Base-by-base conservation (phyloP, 2,329 filamentous ascomycete genomes). In the Alternaria atra region DNA sequence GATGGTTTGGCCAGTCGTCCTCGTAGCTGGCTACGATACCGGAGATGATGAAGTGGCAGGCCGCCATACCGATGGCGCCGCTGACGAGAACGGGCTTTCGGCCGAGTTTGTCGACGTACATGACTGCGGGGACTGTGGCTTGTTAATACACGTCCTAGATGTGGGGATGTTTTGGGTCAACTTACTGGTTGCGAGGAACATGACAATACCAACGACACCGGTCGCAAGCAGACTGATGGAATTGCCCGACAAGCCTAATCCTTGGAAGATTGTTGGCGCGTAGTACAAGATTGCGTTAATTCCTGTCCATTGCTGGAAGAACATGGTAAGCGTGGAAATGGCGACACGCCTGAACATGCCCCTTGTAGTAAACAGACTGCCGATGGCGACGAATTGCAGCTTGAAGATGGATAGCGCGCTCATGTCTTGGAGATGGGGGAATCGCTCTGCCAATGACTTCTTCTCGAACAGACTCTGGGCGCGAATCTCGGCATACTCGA, bases 401-500 rank as follows among this genome's bases (percentile, higher is more conserved):
- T 78, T 78, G 52, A 8, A 79, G 84, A 73, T 90, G 89, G 58
- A 85, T 83, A 85, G 0, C 82, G 78, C 64, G 0, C 86, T 90
- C 55, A 84, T 83, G 56, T 88, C 84, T 2, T 84, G 81, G 8
- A 91, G 80, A 32, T 89, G 81, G 0, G 91, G 91, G 75, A 91
- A 92, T 34, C 89, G 83, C 65, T 90, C 88, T 0, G 86, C 86
- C 1, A 90, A 83, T 0, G 86, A 87, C 34, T 88, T 86, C 79
- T 93, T 91, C 78, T 94, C 91, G 65, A 94, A 94, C 6, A 91
- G 77, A 0, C 87, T 89, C 75, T 92, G 90, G 0, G 91, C 90
- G 76, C 91, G 91, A 79, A 94, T 94, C 74, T 94, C 91, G 10
- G 92, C 85, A 72, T 90, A 92, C 71, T 94, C 91, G 2, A 92